phyloP scores from a whole-genome alignment of 108 stramenopile species.

The Cyclotella cryptica region DNA sequence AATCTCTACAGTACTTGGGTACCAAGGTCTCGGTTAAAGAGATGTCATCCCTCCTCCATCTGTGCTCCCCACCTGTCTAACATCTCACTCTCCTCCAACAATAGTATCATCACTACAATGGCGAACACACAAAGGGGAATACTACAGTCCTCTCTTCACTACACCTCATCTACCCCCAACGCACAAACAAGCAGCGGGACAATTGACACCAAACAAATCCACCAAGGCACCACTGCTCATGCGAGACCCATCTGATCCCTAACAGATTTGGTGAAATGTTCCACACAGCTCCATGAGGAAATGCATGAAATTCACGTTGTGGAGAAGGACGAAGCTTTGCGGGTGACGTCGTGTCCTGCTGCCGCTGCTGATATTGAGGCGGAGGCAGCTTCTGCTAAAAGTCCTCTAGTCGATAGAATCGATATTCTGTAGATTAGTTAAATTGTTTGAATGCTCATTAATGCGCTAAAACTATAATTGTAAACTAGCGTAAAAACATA shows the following conservation, averaged over 20 bases:
- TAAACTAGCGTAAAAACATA: too few relatives aligned
- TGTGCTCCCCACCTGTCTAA: too few relatives aligned
- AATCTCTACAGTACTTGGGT: too few relatives aligned
- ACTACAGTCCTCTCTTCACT: constrained; percentile 23
- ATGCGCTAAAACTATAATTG: too few relatives aligned
- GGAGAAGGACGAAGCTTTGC: neutral
- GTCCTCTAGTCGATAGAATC: too few relatives aligned
- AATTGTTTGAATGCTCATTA: too few relatives aligned
- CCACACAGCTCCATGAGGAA: constrained; percentile 18
- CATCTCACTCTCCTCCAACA: too few relatives aligned
- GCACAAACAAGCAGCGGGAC: neutral
- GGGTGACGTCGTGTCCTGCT: neutral
- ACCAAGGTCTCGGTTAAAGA: too few relatives aligned
- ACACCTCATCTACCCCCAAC: constrained; percentile 1
- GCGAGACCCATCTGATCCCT: constrained; percentile 15
- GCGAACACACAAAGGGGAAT: constrained; percentile 19
- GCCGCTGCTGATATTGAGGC: neutral
- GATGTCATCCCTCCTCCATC: too few relatives aligned
- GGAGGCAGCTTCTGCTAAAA: neutral
- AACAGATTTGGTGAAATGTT: constrained; percentile 37
- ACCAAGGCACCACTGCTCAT: neutral
- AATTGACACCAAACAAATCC: neutral
- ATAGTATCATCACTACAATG: too few relatives aligned
- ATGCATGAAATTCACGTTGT: neutral
- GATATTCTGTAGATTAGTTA: too few relatives aligned